phyloP scores from a whole-genome alignment of 768 basidiomycete genomes.

The Hypholoma fasciculare region DNA sequence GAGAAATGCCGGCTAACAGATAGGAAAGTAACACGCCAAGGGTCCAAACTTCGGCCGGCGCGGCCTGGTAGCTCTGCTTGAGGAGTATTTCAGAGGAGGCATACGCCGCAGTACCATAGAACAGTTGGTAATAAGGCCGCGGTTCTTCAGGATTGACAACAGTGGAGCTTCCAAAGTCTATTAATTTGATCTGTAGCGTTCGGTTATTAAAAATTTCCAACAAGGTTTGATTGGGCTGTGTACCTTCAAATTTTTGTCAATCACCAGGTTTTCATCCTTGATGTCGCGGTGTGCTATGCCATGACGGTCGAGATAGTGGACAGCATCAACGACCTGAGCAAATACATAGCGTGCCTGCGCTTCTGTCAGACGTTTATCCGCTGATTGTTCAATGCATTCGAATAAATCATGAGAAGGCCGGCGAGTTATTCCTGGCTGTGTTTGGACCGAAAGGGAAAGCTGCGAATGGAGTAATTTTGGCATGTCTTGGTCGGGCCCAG shows the following conservation, averaged over 20 bases:
- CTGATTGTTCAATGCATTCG: constrained; percentile 90
- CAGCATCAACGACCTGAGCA: constrained; percentile 83
- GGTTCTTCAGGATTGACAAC: constrained; percentile 63
- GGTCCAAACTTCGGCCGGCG: constrained; percentile 96
- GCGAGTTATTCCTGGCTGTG: constrained; percentile 51
- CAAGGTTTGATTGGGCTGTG: background rate
- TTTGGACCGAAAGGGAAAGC: constrained; percentile 14
- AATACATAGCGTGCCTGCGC: constrained; percentile 81
- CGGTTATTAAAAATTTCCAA: constrained; percentile 1
- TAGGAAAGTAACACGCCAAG: constrained; percentile 94
- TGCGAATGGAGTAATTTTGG: constrained; percentile 19
- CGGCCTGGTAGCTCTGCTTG: constrained; percentile 86
- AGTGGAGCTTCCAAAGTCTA: constrained; percentile 93
- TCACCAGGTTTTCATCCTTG: constrained; percentile 93
- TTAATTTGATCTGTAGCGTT: constrained; percentile 75
- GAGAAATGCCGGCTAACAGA: constrained; percentile 88
- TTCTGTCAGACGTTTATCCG: constrained; percentile 78
- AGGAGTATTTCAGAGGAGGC: constrained; percentile 93
- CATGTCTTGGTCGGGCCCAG: constrained; percentile 12
- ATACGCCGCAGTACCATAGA: constrained; percentile 95
- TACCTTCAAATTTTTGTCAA: constrained; percentile 73
- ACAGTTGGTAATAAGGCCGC: constrained; percentile 70
- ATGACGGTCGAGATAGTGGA: constrained; percentile 74
- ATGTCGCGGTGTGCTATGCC: constrained; percentile 95
- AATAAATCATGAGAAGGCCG: constrained; percentile 91